These are phyloP conservation scores for Fraxinus anomala DNA, from an alignment of 257 asterid genomes.

Conservation along the genomic window DNA sequence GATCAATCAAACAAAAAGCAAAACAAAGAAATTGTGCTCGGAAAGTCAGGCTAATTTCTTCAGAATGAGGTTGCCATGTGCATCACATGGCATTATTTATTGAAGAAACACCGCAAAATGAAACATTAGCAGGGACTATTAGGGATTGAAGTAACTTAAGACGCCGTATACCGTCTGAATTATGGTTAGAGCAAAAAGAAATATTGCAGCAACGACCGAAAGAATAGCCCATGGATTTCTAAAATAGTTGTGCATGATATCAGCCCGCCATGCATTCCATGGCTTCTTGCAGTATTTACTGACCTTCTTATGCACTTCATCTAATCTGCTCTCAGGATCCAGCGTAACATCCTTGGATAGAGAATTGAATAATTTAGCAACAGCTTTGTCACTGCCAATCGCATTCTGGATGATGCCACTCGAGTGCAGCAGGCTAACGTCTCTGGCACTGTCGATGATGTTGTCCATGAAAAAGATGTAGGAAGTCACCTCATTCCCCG, in stretches of 20 bases:
- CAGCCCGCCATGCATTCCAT: constrained; percentile 32
- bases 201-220: constrained; percentile 45
- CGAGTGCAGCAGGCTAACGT: constrained; percentile 38
- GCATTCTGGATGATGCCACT: constrained; percentile 34
- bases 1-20: too few relatives aligned
- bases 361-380: constrained; percentile 38
- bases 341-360: constrained; percentile 30
- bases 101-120: not conserved
- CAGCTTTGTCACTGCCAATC: constrained; percentile 42
- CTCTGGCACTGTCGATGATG: constrained; percentile 33
- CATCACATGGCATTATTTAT: not conserved
- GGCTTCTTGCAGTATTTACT: constrained; percentile 29
- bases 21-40: too few relatives aligned
- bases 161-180: constrained; percentile 35
- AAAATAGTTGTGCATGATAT: constrained; percentile 39
- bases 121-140: not conserved
- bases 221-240: constrained; percentile 44
- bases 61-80: not conserved
- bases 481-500: constrained; percentile 42
- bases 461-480: constrained; percentile 43
- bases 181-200: constrained; percentile 41
- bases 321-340: constrained; percentile 31
- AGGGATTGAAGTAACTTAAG: constrained; percentile 13
- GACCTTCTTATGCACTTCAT: constrained; percentile 11
- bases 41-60: not conserved